Conservation (phyloP, 139 green algal species). For the Volvox reticuliferus region DNA sequence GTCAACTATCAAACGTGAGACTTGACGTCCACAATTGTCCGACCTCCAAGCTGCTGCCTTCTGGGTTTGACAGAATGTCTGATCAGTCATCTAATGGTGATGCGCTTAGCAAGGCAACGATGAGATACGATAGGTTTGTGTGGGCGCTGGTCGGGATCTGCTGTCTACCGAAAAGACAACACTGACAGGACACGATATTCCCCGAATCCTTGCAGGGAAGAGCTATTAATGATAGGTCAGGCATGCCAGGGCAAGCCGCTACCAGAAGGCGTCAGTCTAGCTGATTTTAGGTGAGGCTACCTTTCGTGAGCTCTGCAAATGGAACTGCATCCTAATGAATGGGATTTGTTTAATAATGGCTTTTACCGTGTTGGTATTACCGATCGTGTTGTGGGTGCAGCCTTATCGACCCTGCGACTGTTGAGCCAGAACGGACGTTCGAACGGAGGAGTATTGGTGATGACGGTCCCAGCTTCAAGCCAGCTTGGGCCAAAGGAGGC, state of each 20-base stretch:
- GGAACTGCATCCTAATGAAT: not conserved
- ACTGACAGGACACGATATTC: not conserved
- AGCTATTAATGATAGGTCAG: conserved; percentile 9
- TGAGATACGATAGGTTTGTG: conserved; percentile 24
- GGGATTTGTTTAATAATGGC: not conserved
- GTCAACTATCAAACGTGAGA: too few species aligned
- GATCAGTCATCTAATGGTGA: conserved; percentile 10
- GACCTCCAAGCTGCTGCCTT: not conserved
- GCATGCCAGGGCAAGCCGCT: conserved; percentile 28
- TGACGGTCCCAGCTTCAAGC: conserved; percentile 38
- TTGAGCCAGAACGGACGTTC: conserved; percentile 6
- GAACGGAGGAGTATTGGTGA: conserved; percentile 27
- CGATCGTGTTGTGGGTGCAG: not conserved
- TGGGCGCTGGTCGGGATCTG: not conserved
- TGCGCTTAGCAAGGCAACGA: not conserved
- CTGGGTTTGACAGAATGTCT: not conserved
- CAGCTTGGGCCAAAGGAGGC: conserved; percentile 17
- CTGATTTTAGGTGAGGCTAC: conserved; percentile 29
- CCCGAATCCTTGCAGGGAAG: not conserved
- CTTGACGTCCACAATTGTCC: not conserved
- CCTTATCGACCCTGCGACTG: conserved; percentile 41
- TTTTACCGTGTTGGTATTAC: too few species aligned
- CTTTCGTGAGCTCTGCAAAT: not conserved
- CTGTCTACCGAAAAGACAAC: not conserved
- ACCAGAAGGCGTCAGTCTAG: conserved; percentile 25